Conservation (phyloP, 1,139 yeast species). For the Trichomonascaceae sp. region DNA sequence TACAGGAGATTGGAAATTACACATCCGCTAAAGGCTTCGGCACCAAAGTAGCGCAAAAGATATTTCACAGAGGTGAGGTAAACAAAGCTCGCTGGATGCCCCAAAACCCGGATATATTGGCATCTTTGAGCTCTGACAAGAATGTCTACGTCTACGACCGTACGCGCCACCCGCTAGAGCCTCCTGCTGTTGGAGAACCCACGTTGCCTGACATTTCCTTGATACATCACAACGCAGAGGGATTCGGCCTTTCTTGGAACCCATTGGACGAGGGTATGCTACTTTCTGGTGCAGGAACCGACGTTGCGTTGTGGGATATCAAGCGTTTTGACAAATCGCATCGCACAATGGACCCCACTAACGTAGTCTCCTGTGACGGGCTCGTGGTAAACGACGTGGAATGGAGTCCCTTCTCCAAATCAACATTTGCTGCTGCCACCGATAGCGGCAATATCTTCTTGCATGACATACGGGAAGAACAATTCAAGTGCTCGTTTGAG, state of each 20-base stretch:
- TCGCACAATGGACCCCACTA: conserved; percentile 8
- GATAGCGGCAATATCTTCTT: conserved; percentile 59
- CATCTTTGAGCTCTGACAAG: conserved; percentile 73
- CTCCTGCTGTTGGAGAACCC: conserved; percentile 16
- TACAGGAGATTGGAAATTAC: conserved; percentile 24
- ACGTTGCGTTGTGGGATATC: conserved; percentile 60
- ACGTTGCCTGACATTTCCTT: conserved; percentile 29
- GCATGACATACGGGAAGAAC: conserved; percentile 38
- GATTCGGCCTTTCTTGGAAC: conserved; percentile 64
- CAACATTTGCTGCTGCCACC: conserved; percentile 55
- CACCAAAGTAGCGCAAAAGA: conserved; percentile 35
- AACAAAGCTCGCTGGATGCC: conserved; percentile 85
- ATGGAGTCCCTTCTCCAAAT: conserved; percentile 35
- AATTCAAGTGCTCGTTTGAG: too few relatives aligned
- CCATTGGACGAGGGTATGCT: conserved; percentile 29
- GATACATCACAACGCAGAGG: conserved; percentile 51
- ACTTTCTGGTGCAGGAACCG: conserved; percentile 43
- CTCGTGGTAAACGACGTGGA: conserved; percentile 28
- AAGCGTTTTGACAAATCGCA: conserved; percentile 17
- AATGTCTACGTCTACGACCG: conserved; percentile 55
- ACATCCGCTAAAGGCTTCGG: conserved; percentile 10
- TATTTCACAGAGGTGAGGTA: conserved; percentile 44
- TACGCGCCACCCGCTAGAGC: conserved; percentile 29
- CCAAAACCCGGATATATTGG: conserved; percentile 53
- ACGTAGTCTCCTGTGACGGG: conserved; percentile 6